Evolutionary conservation across 2,329 filamentous ascomycete genomes (phyloP).

Genomic region (Elsinoe ampelina): DNA sequence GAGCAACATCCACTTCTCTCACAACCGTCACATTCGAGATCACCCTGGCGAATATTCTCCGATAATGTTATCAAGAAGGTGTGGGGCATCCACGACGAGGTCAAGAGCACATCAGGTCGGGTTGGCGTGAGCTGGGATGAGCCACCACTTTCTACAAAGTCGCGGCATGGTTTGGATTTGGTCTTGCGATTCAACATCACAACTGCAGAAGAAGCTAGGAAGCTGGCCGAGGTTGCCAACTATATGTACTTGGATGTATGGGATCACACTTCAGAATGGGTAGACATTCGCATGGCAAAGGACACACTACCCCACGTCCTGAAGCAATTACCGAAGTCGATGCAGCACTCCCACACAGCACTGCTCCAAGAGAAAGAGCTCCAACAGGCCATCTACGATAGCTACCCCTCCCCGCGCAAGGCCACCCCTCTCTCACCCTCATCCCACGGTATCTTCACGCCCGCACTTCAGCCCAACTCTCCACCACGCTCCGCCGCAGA

Average conservation of each 20-base stretch:
- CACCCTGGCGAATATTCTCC: slow-evolving; percentile 16
- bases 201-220: slow-evolving; percentile 56
- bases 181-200: slow-evolving; percentile 80
- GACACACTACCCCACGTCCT: slow-evolving; percentile 67
- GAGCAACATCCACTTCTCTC: slow-evolving; percentile 9
- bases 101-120: neutral
- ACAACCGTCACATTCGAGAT: slow-evolving; percentile 5
- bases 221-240: slow-evolving; percentile 62
- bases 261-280: slow-evolving; percentile 71
- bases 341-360: slow-evolving; percentile 62
- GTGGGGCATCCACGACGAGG: slow-evolving; percentile 13
- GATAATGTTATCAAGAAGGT: slow-evolving; percentile 17
- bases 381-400: slow-evolving; percentile 64
- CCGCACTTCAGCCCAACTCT: slow-evolving; percentile 24
- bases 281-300: slow-evolving; percentile 72
- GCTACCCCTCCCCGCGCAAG: slow-evolving; percentile 49
- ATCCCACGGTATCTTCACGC: slow-evolving; percentile 18
- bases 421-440: slow-evolving; percentile 8
- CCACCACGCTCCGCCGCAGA: slow-evolving; percentile 34
- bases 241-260: slow-evolving; percentile 82
- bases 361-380: slow-evolving; percentile 65
- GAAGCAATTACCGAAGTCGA: slow-evolving; percentile 62
- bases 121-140: neutral
- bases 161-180: slow-evolving; percentile 65
- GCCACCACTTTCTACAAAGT: slow-evolving; percentile 15